Conservation (phyloP, 2,329 filamentous ascomycete genomes). For the Emergomyces orientalis region DNA sequence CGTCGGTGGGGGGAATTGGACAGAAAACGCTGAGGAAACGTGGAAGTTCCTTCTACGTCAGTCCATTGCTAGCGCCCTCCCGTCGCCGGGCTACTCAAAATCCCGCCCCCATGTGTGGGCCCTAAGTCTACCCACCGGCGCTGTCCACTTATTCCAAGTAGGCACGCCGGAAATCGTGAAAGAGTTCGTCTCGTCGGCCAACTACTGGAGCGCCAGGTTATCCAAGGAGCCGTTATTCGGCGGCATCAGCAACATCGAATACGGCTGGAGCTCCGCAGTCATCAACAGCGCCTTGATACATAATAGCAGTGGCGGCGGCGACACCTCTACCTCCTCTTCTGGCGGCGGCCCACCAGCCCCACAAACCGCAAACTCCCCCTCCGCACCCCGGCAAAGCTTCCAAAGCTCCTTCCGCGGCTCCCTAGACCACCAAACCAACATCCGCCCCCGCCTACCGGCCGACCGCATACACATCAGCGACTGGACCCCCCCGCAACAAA, state of each 20-base stretch:
- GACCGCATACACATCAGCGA: conserved; percentile 77
- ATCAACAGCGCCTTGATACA: conserved; percentile 66
- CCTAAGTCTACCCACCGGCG: conserved; percentile 79
- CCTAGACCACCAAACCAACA: conserved; percentile 52
- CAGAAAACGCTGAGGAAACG: conserved; percentile 84
- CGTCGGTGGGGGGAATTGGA: conserved; percentile 96
- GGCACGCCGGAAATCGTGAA: conserved; percentile 89
- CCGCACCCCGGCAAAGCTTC: conserved; percentile 41
- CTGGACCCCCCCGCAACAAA: conserved; percentile 83
- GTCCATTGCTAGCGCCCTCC: conserved; percentile 81
- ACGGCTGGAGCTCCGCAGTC: conserved; percentile 85
- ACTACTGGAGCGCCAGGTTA: conserved; percentile 93
- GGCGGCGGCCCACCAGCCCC: neutral
- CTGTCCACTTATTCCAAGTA: conserved; percentile 96
- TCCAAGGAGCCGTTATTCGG: conserved; percentile 90
- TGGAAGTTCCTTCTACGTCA: conserved; percentile 82
- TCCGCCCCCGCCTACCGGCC: conserved; percentile 63
- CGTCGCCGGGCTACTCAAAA: conserved; percentile 86
- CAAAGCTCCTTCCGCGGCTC: conserved; percentile 56
- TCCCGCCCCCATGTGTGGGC: conserved; percentile 88
- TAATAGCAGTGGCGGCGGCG: neutral
- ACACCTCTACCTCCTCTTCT: neutral
- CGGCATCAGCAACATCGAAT: conserved; percentile 93
- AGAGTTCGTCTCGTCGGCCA: conserved; percentile 88
- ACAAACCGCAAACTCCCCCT: conserved; percentile 25